Evolutionary conservation across 768 basidiomycete genomes (phyloP), one percentile per base, ranked within the genome.

Genomic region (Coprinellus aureogranulatus): DNA sequence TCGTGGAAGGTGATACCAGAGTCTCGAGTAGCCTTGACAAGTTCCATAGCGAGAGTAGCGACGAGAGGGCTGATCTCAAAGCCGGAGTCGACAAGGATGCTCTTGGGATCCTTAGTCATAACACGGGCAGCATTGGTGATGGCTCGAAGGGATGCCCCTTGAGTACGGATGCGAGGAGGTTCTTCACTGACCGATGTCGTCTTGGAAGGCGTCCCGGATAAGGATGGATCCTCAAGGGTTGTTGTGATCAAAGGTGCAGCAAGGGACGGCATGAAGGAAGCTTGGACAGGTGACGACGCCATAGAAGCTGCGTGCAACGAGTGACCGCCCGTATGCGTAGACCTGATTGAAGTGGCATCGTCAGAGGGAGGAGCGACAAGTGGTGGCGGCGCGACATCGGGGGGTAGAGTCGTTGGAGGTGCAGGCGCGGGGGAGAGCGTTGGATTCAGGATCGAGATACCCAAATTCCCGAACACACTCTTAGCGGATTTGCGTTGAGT

Each of bases 61-160:
- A 93, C 76, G n/a, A 89, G 72, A 0, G 78, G 73, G 8, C 81
- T 76, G 0, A 86, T 85, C 10, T 88, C 89, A 3, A 69, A 74
- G 0, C 88, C 90, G 57, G 85, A 80, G 67, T 92, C 88, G 0
- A 81, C 79, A 10, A 94, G 80, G 55, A 94, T 83, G 61, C 89
- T 90, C 12, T 80, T 75, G 0, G 91, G 81, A 62, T 90, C 90
- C 2, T 84, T 78, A 0, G 89, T 89, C 90, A 94, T 92, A n/a
- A 93, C 87, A 2, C 92, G 84, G 1, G 88, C 93, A 1, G 92
- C 90, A 54, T 92, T 86, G 18, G 83, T 81, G 54, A 94, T 91
- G 1, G 92, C 92, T 5, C 83, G 83, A 2, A 94, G 67, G 0
- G 89, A 81, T 0, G 85, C 70, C 1, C 90, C 88, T 64, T 92